Conservation (phyloP, 768 basidiomycete species). For the Vishniacozyma victoriae region DNA sequence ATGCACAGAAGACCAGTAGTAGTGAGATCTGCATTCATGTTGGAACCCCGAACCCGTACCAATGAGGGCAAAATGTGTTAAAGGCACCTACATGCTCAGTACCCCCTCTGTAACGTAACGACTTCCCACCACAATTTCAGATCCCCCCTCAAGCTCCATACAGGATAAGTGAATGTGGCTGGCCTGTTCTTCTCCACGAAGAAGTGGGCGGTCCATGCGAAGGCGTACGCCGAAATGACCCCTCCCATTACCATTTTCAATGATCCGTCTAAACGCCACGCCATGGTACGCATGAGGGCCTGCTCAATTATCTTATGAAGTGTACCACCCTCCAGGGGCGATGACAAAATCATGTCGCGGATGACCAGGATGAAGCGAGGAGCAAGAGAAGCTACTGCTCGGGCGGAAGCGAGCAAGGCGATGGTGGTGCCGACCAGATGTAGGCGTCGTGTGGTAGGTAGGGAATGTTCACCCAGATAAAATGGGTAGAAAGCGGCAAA, state of each 20-base stretch:
- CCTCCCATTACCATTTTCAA: conserved; percentile 11
- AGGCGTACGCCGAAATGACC: conserved; percentile 21
- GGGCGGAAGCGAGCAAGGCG: conserved; percentile 12
- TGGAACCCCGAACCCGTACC: too few relatives aligned
- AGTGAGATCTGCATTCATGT: too few relatives aligned
- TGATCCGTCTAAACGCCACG: conserved; percentile 5
- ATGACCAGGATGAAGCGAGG: conserved; percentile 15
- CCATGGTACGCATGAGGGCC: too few relatives aligned
- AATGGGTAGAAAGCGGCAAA: conserved; percentile 33
- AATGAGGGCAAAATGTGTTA: too few relatives aligned
- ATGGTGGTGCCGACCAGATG: conserved; percentile 29
- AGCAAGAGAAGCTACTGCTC: conserved; percentile 13
- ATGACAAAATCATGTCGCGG: neutral
- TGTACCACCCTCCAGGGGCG: too few relatives aligned
- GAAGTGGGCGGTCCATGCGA: conserved; percentile 36
- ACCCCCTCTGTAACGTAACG: conserved; percentile 19
- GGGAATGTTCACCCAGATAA: conserved; percentile 37
- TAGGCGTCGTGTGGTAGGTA: conserved; percentile 17
- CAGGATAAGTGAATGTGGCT: conserved; percentile 33
- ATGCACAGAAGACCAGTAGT: too few relatives aligned
- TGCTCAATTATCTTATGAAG: too few relatives aligned
- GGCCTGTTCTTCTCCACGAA: conserved; percentile 34
- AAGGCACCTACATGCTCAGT: too few relatives aligned
- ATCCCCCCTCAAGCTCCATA: conserved; percentile 26
- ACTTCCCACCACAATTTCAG: conserved; percentile 35